A percentile compares a stretch with the other conserved stretches of the same genome.
Evolutionary conservation across 345 rosid genomes (phyloP).

Genomic region (Aquilaria malaccensis): DNA sequence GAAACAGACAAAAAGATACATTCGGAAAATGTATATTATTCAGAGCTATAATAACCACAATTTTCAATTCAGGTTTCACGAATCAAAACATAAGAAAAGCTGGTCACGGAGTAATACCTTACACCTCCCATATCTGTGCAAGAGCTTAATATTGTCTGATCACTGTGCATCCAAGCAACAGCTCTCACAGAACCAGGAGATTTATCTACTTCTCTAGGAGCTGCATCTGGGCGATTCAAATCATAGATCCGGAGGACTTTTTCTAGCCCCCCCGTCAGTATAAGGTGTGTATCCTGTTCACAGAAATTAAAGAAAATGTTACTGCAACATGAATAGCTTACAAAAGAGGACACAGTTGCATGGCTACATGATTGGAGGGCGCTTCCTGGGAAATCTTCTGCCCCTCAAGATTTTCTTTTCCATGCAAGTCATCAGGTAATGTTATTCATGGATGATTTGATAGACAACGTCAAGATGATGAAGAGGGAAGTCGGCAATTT

Average conservation of each 20-base stretch:
- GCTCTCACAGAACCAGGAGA: constrained; percentile 89
- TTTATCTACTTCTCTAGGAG: constrained; percentile 84
- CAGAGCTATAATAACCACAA: no score
- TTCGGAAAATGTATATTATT: no score
- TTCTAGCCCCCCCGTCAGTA: constrained; percentile 95
- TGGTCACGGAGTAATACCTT: constrained; percentile 37
- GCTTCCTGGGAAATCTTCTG: neutral
- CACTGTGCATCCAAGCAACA: constrained; percentile 93
- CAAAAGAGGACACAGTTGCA: neutral
- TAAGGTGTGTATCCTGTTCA: constrained; percentile 70
- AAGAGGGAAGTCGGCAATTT: no score
- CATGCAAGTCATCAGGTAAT: neutral
- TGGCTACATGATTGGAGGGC: neutral
- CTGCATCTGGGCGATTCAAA: constrained; percentile 75
- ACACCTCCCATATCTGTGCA: constrained; percentile 85
- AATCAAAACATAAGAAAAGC: no score
- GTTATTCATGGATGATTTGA: neutral
- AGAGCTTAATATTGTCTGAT: constrained; percentile 89
- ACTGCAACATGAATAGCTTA: neutral
- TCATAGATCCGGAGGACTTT: constrained; percentile 85
- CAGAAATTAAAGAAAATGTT: constrained; percentile 1
- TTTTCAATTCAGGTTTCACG: no score
- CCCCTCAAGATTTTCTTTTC: neutral
- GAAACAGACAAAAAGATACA: no score
- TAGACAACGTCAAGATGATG: neutral